Evolutionary conservation across 1,139 yeast genomes (phyloP).

Genomic region (Kluyveromyces sp.): DNA sequence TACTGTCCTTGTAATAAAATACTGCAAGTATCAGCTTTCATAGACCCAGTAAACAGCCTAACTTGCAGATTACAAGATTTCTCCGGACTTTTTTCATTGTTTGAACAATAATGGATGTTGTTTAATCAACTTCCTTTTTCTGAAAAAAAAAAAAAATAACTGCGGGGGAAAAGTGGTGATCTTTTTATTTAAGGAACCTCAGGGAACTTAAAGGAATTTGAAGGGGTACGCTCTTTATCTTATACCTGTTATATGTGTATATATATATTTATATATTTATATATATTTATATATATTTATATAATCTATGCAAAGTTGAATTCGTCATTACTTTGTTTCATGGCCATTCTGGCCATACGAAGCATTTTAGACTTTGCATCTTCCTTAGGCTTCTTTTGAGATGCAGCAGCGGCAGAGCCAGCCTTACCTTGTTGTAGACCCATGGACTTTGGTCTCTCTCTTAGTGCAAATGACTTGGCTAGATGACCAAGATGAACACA

Average conservation of each 20-base stretch:
- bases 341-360: slow-evolving; percentile 67
- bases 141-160: not conserved
- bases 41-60: no score
- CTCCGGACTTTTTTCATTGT: not conserved
- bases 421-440: slow-evolving; percentile 32
- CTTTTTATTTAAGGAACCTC: not conserved
- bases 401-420: slow-evolving; percentile 26
- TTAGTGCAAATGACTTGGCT: slow-evolving; percentile 87
- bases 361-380: slow-evolving; percentile 66
- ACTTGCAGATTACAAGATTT: not conserved
- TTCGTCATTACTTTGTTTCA: slow-evolving; percentile 56
- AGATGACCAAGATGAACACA: slow-evolving; percentile 86
- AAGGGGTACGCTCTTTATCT: no score
- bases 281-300: not conserved
- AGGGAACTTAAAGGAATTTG: not conserved
- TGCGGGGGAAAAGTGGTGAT: not conserved
- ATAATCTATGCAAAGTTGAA: slow-evolving; percentile 43
- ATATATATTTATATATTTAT: not conserved
- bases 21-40: no score
- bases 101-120: no score
- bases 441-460: slow-evolving; percentile 85
- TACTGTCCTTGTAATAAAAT: not conserved
- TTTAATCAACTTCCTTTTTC: not conserved
- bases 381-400: slow-evolving; percentile 35
- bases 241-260: not conserved